Evolutionary conservation across 2,329 filamentous ascomycete species (phyloP).

Genomic region (Phoma sp.): DNA sequence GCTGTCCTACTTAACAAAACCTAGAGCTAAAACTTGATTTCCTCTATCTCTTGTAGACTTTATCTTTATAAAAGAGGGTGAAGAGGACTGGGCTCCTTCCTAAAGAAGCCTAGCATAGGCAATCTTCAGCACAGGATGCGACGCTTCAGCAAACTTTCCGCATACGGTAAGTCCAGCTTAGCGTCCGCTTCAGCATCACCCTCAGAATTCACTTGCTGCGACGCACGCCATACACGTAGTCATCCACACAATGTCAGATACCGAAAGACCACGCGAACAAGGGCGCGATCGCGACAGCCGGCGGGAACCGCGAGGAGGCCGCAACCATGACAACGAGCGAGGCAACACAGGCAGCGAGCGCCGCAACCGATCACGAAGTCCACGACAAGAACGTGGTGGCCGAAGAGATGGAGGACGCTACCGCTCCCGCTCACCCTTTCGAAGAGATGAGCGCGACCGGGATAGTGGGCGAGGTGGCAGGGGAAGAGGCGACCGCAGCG

Average conservation of each 20-base stretch:
- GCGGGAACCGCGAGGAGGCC: constrained; percentile 28
- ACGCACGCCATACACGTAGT: neutral
- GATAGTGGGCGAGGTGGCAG: constrained; percentile 23
- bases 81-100: too few species aligned
- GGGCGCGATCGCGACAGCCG: constrained; percentile 33
- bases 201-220: neutral
- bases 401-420: constrained; percentile 30
- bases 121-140: neutral
- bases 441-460: constrained; percentile 29
- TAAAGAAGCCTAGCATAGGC: too few species aligned
- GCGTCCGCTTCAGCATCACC: constrained; percentile 1
- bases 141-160: constrained; percentile 3
- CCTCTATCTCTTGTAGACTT: too few species aligned
- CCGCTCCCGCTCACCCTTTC: constrained; percentile 38
- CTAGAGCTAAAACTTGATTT: too few species aligned
- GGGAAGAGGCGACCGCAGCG: constrained; percentile 20
- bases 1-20: too few species aligned
- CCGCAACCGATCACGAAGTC: constrained; percentile 44
- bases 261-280: constrained; percentile 33
- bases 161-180: neutral
- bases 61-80: too few species aligned
- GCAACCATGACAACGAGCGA: constrained; percentile 20
- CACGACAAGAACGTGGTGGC: constrained; percentile 38
- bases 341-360: constrained; percentile 34
- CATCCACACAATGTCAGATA: constrained; percentile 28